A percentile compares a stretch with the other conserved stretches of the same genome.
phyloP scores from a whole-genome alignment of 1,139 yeast species.

The Suhomyces yuchorum region DNA sequence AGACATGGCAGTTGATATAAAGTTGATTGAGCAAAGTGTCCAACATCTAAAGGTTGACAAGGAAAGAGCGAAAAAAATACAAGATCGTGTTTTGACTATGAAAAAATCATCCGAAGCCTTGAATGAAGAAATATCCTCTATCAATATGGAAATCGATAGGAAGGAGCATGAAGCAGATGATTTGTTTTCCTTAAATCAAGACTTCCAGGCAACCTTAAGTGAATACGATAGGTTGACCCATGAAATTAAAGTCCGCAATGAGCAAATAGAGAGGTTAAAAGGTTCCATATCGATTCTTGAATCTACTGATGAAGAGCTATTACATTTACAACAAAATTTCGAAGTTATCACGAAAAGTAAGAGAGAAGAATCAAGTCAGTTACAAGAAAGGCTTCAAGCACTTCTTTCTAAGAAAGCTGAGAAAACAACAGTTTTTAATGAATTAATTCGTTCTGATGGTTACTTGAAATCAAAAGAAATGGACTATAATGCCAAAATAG shows the following conservation, averaged over 20 bases:
- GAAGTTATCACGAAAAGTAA: conserved; percentile 30
- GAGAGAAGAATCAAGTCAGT: conserved; percentile 31
- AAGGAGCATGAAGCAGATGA: conserved; percentile 62
- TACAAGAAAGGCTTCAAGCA: conserved; percentile 21
- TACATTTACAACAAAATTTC: conserved; percentile 55
- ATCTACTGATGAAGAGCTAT: conserved; percentile 49
- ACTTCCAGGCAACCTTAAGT: conserved; percentile 72
- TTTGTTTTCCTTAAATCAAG: conserved; percentile 77
- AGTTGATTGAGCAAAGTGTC: conserved; percentile 74
- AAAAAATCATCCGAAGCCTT: conserved; percentile 46
- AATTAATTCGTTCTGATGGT: conserved; percentile 60
- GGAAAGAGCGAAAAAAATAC: conserved; percentile 66
- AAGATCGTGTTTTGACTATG: conserved; percentile 49
- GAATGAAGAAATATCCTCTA: conserved; percentile 49
- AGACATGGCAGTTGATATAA: conserved; percentile 74
- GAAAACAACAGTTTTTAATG: conserved; percentile 39
- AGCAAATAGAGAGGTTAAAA: conserved; percentile 52
- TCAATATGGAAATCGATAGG: conserved; percentile 49
- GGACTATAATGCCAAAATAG: conserved; percentile 32
- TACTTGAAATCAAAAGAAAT: conserved; percentile 53
- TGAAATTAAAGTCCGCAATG: conserved; percentile 44
- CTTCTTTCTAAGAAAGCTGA: conserved; percentile 22
- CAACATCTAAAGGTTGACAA: conserved; percentile 74
- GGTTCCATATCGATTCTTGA: conserved; percentile 48
- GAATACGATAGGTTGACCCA: conserved; percentile 60